Evolutionary conservation across 768 basidiomycete species (phyloP).

Genomic region (Cyclocybe aegerita): DNA sequence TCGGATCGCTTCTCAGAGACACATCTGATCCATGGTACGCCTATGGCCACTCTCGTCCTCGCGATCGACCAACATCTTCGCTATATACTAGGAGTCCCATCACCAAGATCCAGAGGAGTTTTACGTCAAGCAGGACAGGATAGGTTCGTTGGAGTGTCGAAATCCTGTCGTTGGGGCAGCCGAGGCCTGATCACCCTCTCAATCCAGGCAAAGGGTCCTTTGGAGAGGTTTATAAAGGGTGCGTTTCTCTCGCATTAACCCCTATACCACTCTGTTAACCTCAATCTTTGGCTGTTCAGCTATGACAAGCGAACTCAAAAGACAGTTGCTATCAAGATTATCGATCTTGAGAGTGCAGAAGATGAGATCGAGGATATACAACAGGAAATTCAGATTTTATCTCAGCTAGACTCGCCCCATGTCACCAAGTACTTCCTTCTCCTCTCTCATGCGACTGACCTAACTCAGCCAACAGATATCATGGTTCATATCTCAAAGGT

Average conservation of each 20-base stretch:
- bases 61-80: slow-evolving; percentile 25
- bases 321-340: slow-evolving; percentile 99
- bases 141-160: slow-evolving; percentile 54
- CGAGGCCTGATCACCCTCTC: slow-evolving; percentile 2
- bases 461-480: slow-evolving; percentile 56
- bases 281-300: slow-evolving; percentile 38
- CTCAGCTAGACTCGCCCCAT: slow-evolving; percentile 92
- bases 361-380: slow-evolving; percentile 99
- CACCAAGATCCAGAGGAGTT: slow-evolving; percentile 93
- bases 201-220: slow-evolving; percentile 92
- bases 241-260: slow-evolving; percentile 17
- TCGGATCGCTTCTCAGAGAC: slow-evolving; percentile 8
- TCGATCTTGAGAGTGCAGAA: slow-evolving; percentile 97
- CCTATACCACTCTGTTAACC: slow-evolving; percentile 13
- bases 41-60: neutral
- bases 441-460: slow-evolving; percentile 1
- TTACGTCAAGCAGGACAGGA: slow-evolving; percentile 96
- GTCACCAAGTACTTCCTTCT: slow-evolving; percentile 81
- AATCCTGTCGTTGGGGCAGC: neutral
- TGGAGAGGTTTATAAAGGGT: slow-evolving; percentile 99
- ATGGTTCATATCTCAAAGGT: slow-evolving; percentile 94
- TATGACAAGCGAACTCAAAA: slow-evolving; percentile 95
- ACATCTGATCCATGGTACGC: slow-evolving; percentile 25
- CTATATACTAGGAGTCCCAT: slow-evolving; percentile 51
- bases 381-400: slow-evolving; percentile 97